Percentiles rank a stretch among this genome's conserved stretches.
phyloP scores from a whole-genome alignment of 2,329 filamentous ascomycete species.

The Fusarium coffeatum region DNA sequence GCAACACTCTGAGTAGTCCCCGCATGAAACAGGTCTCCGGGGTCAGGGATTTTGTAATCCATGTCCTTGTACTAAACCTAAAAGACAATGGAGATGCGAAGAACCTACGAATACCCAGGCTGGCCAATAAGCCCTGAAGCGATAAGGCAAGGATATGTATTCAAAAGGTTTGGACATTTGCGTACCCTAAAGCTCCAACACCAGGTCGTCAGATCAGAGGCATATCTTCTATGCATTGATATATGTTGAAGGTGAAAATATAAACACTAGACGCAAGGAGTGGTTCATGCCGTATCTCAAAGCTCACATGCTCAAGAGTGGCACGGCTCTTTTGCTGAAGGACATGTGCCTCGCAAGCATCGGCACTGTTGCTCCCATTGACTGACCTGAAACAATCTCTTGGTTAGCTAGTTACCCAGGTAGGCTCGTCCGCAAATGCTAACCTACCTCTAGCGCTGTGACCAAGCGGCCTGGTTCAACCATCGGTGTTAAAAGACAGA shows the following conservation, averaged over 20 bases:
- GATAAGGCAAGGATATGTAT: neutral
- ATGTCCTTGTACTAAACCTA: slow-evolving; percentile 25
- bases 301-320: slow-evolving; percentile 14
- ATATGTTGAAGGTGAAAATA: neutral
- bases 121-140: neutral
- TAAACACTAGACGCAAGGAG: neutral
- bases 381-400: slow-evolving; percentile 45
- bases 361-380: slow-evolving; percentile 26
- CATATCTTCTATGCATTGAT: neutral
- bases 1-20: slow-evolving; percentile 22
- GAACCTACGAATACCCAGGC: neutral
- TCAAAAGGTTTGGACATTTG: neutral
- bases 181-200: neutral
- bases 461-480: slow-evolving; percentile 3
- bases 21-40: slow-evolving; percentile 36
- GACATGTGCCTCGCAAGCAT: slow-evolving; percentile 14
- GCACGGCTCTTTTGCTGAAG: slow-evolving; percentile 23
- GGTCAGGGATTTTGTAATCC: slow-evolving; percentile 24
- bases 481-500: slow-evolving; percentile 29
- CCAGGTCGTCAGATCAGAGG: neutral
- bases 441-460: slow-evolving; percentile 40
- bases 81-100: slow-evolving; percentile 24
- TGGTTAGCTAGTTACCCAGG: slow-evolving; percentile 2
- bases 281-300: slow-evolving; percentile 3
- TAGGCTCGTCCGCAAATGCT: slow-evolving; percentile 39